Evolutionary conservation across 2,329 filamentous ascomycete species (phyloP).

Genomic region (Plectosphaerella plurivora): DNA sequence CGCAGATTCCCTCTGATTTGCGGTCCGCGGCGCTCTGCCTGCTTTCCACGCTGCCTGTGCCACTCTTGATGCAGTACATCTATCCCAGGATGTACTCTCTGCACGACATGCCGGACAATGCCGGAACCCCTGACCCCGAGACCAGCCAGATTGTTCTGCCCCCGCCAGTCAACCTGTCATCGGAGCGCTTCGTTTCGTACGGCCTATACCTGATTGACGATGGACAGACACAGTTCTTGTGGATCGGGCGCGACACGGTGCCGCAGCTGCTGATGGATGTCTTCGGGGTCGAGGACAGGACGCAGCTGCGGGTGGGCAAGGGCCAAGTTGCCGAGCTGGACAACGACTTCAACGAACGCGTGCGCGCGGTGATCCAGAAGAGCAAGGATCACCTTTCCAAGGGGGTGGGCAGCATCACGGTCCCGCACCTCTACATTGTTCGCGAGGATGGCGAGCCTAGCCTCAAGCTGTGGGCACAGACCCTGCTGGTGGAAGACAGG

Average conservation of each 20-base stretch:
- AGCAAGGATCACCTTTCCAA: slow-evolving; percentile 81
- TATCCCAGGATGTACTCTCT: slow-evolving; percentile 80
- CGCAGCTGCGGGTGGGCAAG: slow-evolving; percentile 87
- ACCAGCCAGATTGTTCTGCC: slow-evolving; percentile 89
- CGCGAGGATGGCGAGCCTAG: slow-evolving; percentile 95
- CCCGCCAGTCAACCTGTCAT: slow-evolving; percentile 79
- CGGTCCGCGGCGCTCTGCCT: slow-evolving; percentile 88
- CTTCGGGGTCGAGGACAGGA: slow-evolving; percentile 81
- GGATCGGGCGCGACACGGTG: slow-evolving; percentile 90
- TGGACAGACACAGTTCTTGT: slow-evolving; percentile 94
- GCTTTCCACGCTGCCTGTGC: slow-evolving; percentile 88
- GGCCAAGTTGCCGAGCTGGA: slow-evolving; percentile 80
- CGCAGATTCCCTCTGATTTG: slow-evolving; percentile 90
- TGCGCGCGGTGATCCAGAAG: slow-evolving; percentile 87
- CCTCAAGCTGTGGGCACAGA: slow-evolving; percentile 94
- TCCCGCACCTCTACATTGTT: slow-evolving; percentile 89
- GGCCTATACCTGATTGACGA: slow-evolving; percentile 96
- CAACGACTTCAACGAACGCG: slow-evolving; percentile 93
- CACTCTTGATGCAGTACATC: slow-evolving; percentile 89
- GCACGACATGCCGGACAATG: slow-evolving; percentile 94
- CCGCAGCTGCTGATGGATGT: slow-evolving; percentile 85
- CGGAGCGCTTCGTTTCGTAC: slow-evolving; percentile 80
- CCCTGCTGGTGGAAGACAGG: slow-evolving; percentile 87
- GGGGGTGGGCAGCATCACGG: slow-evolving; percentile 87
- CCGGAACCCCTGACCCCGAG: slow-evolving; percentile 77